phyloP scores from a whole-genome alignment of 148 eudicot genomes.

The Chenopodium album region DNA sequence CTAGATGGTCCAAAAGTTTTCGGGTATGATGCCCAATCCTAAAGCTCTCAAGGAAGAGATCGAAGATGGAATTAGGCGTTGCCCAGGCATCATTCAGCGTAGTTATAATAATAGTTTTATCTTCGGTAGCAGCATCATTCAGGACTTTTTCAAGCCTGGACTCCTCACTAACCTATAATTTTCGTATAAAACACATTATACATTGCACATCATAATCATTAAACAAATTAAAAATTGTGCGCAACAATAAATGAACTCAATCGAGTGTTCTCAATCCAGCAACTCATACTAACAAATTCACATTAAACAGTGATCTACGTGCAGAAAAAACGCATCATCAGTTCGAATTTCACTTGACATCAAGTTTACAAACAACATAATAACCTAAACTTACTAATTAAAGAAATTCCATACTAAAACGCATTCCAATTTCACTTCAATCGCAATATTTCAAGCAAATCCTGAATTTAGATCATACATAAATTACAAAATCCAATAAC shows the following conservation, averaged over 20 bases:
- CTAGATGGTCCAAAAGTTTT: conserved; percentile 46
- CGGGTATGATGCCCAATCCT: conserved; percentile 48
- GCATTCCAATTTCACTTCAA: background rate
- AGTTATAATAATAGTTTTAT: conserved; percentile 50
- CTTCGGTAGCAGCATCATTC: conserved; percentile 51
- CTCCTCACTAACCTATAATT: conserved; percentile 39
- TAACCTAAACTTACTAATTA: background rate
- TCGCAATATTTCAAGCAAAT: background rate
- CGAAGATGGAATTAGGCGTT: conserved; percentile 43
- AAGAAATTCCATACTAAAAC: background rate
- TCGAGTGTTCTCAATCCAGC: background rate
- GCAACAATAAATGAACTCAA: background rate
- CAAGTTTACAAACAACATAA: background rate
- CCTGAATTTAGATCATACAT: background rate
- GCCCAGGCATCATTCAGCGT: conserved; percentile 64
- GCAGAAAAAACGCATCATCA: background rate
- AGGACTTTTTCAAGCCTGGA: conserved; percentile 47
- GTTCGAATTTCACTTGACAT: background rate
- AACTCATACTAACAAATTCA: background rate
- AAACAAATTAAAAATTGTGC: background rate
- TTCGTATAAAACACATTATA: background rate
- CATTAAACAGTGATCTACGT: background rate
- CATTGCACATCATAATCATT: background rate
- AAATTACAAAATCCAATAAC: background rate
- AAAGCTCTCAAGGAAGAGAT: conserved; percentile 59